These are phyloP conservation scores for Oryza rufipogon DNA, from an alignment of 176 grass and related monocot species.

Conservation along the genomic window DNA sequence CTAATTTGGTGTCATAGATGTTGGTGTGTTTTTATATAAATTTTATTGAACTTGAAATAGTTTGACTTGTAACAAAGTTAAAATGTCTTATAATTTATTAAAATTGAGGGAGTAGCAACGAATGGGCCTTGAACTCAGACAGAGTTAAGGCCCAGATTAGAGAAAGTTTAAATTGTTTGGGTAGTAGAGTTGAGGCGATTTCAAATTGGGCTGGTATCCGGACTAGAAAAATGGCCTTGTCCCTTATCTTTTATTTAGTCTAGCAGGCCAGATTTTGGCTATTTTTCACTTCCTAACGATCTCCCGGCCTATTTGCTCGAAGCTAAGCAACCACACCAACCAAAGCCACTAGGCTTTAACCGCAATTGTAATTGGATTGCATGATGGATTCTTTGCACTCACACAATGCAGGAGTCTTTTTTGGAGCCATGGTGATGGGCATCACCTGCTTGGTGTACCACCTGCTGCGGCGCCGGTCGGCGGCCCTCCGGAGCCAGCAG, in stretches of 20 bases:
- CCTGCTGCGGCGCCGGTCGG: conserved; percentile 40
- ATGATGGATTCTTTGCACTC: background rate
- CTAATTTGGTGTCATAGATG: too few species aligned
- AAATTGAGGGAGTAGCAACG: too few species aligned
- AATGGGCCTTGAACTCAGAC: too few species aligned
- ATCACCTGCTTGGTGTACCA: conserved; percentile 32
- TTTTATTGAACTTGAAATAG: too few species aligned
- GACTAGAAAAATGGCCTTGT: background rate
- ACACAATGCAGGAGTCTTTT: conserved; percentile 47
- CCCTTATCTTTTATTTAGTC: background rate
- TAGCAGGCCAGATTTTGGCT: background rate
- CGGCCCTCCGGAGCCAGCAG: conserved; percentile 24
- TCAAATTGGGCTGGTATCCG: background rate
- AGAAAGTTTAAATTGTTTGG: background rate
- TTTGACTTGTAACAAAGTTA: too few species aligned
- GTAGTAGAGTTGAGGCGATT: too few species aligned
- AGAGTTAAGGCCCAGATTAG: background rate
- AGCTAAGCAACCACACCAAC: background rate
- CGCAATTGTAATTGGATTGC: background rate
- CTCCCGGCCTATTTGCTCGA: background rate
- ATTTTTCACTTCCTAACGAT: background rate
- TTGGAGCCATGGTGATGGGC: conserved; percentile 50
- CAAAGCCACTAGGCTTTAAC: background rate
- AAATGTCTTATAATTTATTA: too few species aligned
- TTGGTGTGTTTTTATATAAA: too few species aligned